Base-by-base conservation (phyloP, 1,284 basidiomycete genomes). In the Papiliotrema nemorosa region DNA sequence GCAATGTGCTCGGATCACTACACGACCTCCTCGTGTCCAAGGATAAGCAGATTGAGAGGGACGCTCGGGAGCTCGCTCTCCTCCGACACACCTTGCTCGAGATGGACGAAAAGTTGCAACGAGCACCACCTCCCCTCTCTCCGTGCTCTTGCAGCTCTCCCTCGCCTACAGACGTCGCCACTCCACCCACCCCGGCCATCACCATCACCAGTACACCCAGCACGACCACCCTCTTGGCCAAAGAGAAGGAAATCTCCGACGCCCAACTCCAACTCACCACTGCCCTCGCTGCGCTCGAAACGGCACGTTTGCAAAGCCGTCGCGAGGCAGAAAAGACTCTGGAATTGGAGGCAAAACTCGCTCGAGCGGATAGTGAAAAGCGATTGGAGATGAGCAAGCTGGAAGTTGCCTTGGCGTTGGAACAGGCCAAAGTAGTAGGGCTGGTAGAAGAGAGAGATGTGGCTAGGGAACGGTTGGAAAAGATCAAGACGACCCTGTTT, bases 31-130 rank as follows among this genome's bases (percentile, higher is more conserved):
- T 66, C 9, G 52, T 60, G n/a, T 58, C 57, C 9, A 66, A 66
- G 50, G 63, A 66, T 45, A 62, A 61, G 29, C 63, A 66, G 48
- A 66, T 66, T 31, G 63, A 66, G 47, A 47, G 62, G 14, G 63
- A 66, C 47, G 63, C 63, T n/a, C 50, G 58, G 10, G 63, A 66
- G 52, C 47, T 66, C 2, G 63, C 62, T 7, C 46, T 66, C 3
- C 58, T 66, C 22, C 58, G 63, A 14, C 58, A 60, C 35, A 63
- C 63, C 3, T 38, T 66, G 14, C 45, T 66, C 37, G 63, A 63
- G 48, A 59, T 66, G 62, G 62, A 66, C 48, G 63, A 66, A 21
- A 62, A 62, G 42, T 52, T 65, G 3, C 59, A 56, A 24, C 49
- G 44, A 29, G 44, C 52, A 26, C 37, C 24, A 16, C 55, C 1